Evolutionary conservation across 1,284 basidiomycete species (phyloP), one percentile per base, ranked within the genome.

Genomic region (Moesziomyces antarcticus): DNA sequence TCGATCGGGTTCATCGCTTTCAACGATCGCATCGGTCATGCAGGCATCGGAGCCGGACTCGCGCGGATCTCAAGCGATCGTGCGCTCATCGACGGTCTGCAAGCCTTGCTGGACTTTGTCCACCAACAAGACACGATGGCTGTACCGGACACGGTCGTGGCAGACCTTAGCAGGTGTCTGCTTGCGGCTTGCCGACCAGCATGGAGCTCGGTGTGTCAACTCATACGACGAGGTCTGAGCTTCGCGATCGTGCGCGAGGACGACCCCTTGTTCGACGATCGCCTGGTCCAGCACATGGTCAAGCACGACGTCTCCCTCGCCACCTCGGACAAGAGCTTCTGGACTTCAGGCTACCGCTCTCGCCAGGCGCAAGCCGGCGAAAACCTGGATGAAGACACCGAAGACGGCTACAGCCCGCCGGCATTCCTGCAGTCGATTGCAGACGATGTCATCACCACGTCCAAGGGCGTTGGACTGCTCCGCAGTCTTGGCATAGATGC

Each of bases 401-500:
- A 61, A 8, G 30, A 14, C 27, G 51, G 47, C 20, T 69, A 69
- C 44, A 69, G 56, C 24, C 51, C 66, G 14, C 73, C 73, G 2
- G 69, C 66, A 9, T 73, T 76, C 56, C 30, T 76, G 25, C 44
- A 46, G 13, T 58, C 65, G 0, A 56, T 76, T 47, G 54, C 65
- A 27, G 50, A 47, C 7, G 68, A 73, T 27, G 59, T 76, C 7
- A 18, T 76, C 22, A 62, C 64, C 3, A 67, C 61, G 10, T 57
- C 65, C 9, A 76, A 76, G 27, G 64, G 71, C 4, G 74, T 76
- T 0, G 71, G 74, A 13, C 43, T 76, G 40, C 60, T 76, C 8
- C 53, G 74, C 18, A 67, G 71, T 24, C 48, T 76, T 21, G 74
- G 74, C 5, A 46, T 73, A n/a, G 73, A 73, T 20, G 65, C 70